Evolutionary conservation across 2,329 filamentous ascomycete genomes (phyloP).

Genomic region (Phoma herbarum): DNA sequence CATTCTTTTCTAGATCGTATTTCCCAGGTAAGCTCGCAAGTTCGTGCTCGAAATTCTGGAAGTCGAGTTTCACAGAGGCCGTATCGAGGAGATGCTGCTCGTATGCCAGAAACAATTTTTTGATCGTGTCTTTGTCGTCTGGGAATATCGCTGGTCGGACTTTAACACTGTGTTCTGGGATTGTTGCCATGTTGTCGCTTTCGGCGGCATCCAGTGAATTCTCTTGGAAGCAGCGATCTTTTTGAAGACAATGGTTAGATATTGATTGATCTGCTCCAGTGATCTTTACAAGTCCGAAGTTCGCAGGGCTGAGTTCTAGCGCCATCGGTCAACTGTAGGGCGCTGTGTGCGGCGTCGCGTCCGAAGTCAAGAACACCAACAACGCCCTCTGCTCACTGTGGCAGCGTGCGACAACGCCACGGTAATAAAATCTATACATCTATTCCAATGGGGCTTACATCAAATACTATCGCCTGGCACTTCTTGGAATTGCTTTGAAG

Average conservation of each 20-base stretch:
- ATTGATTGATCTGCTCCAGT: not conserved
- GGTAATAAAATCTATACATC: not conserved
- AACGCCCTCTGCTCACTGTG: not conserved
- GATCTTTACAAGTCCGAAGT: not conserved
- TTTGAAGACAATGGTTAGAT: not conserved
- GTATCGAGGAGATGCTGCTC: constrained; percentile 33
- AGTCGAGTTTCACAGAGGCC: constrained; percentile 62
- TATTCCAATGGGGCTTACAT: not conserved
- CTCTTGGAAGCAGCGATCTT: not conserved
- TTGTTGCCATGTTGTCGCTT: not conserved
- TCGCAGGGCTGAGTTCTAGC: not conserved
- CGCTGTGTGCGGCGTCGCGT: not conserved
- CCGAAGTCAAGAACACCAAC: not conserved
- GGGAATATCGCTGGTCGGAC: constrained; percentile 49
- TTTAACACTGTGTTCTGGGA: not conserved
- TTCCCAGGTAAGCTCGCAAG: constrained; percentile 63
- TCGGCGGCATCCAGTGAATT: not conserved
- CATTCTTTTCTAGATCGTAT: constrained; percentile 58
- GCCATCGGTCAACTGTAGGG: not conserved
- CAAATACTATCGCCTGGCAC: not conserved
- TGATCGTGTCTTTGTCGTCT: constrained; percentile 52
- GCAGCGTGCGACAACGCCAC: not conserved
- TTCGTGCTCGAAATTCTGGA: constrained; percentile 65
- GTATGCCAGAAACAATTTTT: constrained; percentile 47
- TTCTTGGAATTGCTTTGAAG: not conserved